Evolutionary conservation across 2,329 filamentous ascomycete genomes (phyloP).

Genomic region (Alternaria brassicae): DNA sequence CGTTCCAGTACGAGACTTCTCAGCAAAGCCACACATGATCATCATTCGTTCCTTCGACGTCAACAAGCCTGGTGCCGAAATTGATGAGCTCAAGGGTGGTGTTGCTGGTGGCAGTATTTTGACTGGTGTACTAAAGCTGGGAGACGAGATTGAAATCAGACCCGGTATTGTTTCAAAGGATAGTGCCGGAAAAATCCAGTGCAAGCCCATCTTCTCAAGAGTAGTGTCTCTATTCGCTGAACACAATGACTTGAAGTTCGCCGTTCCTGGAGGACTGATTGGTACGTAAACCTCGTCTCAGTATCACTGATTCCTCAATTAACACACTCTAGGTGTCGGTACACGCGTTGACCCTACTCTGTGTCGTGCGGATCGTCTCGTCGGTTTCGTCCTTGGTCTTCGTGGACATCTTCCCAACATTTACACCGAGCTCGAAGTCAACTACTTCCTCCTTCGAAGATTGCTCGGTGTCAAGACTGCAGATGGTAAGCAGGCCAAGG

Average conservation of each 20-base stretch:
- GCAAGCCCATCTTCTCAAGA: slow-evolving; percentile 94
- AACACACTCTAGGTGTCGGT: slow-evolving; percentile 72
- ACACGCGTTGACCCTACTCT: slow-evolving; percentile 97
- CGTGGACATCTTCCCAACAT: slow-evolving; percentile 94
- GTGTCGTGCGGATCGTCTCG: slow-evolving; percentile 97
- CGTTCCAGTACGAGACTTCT: slow-evolving; percentile 89
- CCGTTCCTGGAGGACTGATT: slow-evolving; percentile 95
- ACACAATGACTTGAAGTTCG: slow-evolving; percentile 97
- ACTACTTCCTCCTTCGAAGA: slow-evolving; percentile 96
- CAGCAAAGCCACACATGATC: slow-evolving; percentile 94
- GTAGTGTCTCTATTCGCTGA: slow-evolving; percentile 96
- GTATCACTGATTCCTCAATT: slow-evolving; percentile 8
- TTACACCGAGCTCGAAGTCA: slow-evolving; percentile 95
- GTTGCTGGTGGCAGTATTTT: slow-evolving; percentile 97
- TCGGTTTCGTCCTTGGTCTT: slow-evolving; percentile 95
- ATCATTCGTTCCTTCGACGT: slow-evolving; percentile 99
- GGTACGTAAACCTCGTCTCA: slow-evolving; percentile 50
- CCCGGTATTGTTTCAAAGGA: slow-evolving; percentile 98
- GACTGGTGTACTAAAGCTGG: slow-evolving; percentile 94
- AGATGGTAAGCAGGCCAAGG: slow-evolving; percentile 99
- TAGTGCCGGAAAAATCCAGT: slow-evolving; percentile 90
- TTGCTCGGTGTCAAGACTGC: slow-evolving; percentile 96
- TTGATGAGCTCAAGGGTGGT: slow-evolving; percentile 97
- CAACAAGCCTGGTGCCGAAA: slow-evolving; percentile 99
- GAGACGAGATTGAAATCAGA: slow-evolving; percentile 97